These are phyloP conservation scores for Calonectria montana DNA, from an alignment of 2,329 filamentous ascomycete genomes.

Conservation along the genomic window DNA sequence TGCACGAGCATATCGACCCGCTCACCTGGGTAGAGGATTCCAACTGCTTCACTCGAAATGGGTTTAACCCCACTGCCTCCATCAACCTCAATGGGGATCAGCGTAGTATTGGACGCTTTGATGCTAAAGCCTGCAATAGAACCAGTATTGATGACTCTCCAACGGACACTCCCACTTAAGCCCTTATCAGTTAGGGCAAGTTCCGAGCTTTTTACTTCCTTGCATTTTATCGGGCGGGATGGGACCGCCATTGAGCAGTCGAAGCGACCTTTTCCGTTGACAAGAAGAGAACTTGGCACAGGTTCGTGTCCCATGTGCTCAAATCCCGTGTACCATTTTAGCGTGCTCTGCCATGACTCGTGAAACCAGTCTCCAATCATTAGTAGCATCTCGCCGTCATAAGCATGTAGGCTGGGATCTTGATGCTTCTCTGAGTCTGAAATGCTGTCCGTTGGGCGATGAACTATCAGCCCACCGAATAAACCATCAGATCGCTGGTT, in stretches of 20 bases:
- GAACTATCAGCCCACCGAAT: slow-evolving; percentile 68
- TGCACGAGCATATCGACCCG: background rate
- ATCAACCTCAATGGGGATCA: background rate
- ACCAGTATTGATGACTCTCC: slow-evolving; percentile 1
- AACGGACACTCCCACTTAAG: background rate
- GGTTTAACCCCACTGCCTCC: background rate
- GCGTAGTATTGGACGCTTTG: background rate
- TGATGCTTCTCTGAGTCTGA: background rate
- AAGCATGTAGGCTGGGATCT: slow-evolving; percentile 37
- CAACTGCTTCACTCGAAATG: background rate
- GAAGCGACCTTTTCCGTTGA: slow-evolving; percentile 49
- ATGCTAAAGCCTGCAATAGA: slow-evolving; percentile 1
- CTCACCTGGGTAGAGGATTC: background rate
- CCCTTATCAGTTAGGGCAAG: background rate
- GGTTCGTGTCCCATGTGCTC: slow-evolving; percentile 55
- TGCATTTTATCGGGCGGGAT: slow-evolving; percentile 32
- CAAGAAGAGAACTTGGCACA: slow-evolving; percentile 46
- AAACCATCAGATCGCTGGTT: slow-evolving; percentile 64
- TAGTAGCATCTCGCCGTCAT: slow-evolving; percentile 63
- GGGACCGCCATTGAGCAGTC: slow-evolving; percentile 45
- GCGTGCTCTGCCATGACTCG: slow-evolving; percentile 46
- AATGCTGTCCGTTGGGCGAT: slow-evolving; percentile 55
- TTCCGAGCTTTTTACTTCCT: background rate
- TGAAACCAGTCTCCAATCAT: slow-evolving; percentile 57
- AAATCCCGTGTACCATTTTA: slow-evolving; percentile 35